A percentile compares a stretch with the other conserved stretches of the same genome.
Evolutionary conservation across 2,329 filamentous ascomycete species (phyloP).

Genomic region (Cordyceps militaris): DNA sequence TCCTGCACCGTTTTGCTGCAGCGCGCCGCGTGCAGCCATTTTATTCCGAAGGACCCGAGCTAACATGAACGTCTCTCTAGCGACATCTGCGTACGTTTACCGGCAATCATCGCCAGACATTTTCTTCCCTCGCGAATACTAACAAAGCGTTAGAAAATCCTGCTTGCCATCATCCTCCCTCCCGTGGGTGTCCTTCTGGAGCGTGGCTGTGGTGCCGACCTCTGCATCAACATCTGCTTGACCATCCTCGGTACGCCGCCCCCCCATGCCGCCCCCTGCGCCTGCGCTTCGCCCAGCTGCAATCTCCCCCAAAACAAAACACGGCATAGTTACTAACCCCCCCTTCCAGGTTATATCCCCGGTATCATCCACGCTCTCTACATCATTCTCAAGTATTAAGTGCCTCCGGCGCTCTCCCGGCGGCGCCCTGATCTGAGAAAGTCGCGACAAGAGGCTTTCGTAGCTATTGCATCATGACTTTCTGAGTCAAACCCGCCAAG

Average conservation of each 20-base stretch:
- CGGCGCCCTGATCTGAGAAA: background rate
- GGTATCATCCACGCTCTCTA: constrained; percentile 92
- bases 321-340: background rate
- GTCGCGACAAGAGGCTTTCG: background rate
- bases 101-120: background rate
- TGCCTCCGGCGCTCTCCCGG: background rate
- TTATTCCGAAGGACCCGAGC: background rate
- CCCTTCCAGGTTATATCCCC: constrained; percentile 50
- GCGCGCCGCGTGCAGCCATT: background rate
- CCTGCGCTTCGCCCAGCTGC: background rate
- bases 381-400: constrained; percentile 84
- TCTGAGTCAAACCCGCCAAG: background rate
- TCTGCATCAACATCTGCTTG: constrained; percentile 88
- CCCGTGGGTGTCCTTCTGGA: constrained; percentile 92
- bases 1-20: background rate
- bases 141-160: constrained; percentile 58
- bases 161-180: constrained; percentile 83
- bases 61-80: constrained; percentile 4
- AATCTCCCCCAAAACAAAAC: background rate
- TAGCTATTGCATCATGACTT: background rate
- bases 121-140: constrained; percentile 19
- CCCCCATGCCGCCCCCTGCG: background rate
- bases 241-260: constrained; percentile 57
- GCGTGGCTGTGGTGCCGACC: constrained; percentile 77
- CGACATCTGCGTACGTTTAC: constrained; percentile 10